Percentiles rank a stretch among this genome's conserved stretches.
Conservation (phyloP, 306 rosid genomes). For the Argentina anserina region DNA sequence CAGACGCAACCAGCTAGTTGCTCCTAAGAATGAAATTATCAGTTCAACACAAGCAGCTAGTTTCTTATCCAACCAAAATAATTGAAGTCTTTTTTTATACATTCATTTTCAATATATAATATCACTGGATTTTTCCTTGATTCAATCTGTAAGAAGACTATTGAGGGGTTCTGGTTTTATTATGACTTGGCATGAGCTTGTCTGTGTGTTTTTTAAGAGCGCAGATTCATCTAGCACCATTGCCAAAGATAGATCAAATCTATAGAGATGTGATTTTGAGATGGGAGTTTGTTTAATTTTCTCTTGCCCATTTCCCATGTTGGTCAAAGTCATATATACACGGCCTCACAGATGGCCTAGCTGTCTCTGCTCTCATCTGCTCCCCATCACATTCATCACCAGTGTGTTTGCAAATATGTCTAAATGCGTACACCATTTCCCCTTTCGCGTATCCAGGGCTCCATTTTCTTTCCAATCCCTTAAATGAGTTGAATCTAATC, state of each 20-base stretch:
- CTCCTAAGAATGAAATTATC: background rate
- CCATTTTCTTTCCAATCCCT: constrained; percentile 22
- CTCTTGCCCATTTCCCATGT: constrained; percentile 1
- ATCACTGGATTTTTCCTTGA: background rate
- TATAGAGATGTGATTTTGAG: background rate
- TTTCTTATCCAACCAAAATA: constrained; percentile 14
- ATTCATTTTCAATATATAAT: background rate
- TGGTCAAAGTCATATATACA: constrained; percentile 5
- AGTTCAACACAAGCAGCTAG: background rate
- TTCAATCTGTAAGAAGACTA: background rate
- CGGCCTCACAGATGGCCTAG: constrained; percentile 7
- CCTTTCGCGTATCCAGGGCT: background rate
- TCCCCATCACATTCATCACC: constrained; percentile 22
- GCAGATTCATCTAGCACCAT: background rate
- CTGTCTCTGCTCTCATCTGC: constrained; percentile 10
- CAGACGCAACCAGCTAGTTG: background rate
- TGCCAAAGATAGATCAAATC: constrained; percentile 8
- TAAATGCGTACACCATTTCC: constrained; percentile 32
- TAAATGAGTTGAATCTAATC: no score
- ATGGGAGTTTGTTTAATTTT: background rate
- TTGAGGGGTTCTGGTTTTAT: background rate
- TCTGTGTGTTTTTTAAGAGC: background rate
- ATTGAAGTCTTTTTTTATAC: background rate
- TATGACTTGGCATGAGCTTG: background rate
- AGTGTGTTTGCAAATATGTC: constrained; percentile 20